These are phyloP conservation scores for Zizania palustris DNA, from an alignment of 202 grass and related monocot genomes.

Conservation along the genomic window DNA sequence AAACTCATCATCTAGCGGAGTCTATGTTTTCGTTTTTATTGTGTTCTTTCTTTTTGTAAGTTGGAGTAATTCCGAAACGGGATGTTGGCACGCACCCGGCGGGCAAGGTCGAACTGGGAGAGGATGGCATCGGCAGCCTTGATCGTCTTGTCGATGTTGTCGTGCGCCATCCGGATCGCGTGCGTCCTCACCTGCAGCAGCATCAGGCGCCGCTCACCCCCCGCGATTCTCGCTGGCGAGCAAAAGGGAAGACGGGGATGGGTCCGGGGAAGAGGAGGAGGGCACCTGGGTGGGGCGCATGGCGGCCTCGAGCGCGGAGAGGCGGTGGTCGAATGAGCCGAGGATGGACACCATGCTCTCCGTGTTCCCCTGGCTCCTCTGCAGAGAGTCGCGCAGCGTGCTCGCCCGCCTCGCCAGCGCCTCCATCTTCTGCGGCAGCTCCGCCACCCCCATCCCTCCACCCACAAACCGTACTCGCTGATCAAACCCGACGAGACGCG, in stretches of 20 bases:
- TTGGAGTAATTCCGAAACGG: not conserved
- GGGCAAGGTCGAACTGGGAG: slow-evolving; percentile 56
- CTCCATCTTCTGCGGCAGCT: slow-evolving; percentile 35
- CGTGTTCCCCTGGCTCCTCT: slow-evolving; percentile 56
- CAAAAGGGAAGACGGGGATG: slow-evolving; percentile 11
- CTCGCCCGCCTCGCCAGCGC: slow-evolving; percentile 42
- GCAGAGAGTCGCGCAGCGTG: slow-evolving; percentile 50
- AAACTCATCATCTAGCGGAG: not conserved
- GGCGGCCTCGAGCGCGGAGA: slow-evolving; percentile 52
- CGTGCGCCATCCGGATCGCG: slow-evolving; percentile 58
- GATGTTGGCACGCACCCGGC: slow-evolving; percentile 51
- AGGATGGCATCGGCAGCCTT: slow-evolving; percentile 58
- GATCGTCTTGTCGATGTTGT: slow-evolving; percentile 78
- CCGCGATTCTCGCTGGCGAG: not conserved
- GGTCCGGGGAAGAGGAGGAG: not conserved
- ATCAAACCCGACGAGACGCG: not conserved
- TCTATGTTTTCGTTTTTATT: too few species aligned
- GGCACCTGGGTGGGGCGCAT: slow-evolving; percentile 66
- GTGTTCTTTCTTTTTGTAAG: not conserved
- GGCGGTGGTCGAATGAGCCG: slow-evolving; percentile 57
- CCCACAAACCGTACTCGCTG: not conserved
- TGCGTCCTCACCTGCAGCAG: slow-evolving; percentile 58
- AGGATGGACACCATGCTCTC: slow-evolving; percentile 55
- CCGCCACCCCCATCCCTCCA: slow-evolving; percentile 28
- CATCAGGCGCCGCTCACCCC: not conserved